phyloP scores from a whole-genome alignment of 129 eudicot genomes.

The Scalesia atractyloides region DNA sequence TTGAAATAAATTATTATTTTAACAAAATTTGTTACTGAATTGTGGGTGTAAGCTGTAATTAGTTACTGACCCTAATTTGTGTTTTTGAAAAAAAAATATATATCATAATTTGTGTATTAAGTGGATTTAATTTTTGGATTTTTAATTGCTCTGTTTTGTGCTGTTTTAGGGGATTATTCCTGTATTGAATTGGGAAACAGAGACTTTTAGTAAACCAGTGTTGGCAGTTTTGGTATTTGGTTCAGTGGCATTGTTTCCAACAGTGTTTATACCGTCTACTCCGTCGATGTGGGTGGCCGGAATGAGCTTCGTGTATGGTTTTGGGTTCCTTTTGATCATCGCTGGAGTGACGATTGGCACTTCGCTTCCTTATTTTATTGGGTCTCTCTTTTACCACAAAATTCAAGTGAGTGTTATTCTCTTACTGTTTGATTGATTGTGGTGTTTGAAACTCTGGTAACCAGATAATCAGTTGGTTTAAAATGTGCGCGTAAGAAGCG shows the following conservation, averaged over 20 bases:
- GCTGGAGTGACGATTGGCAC: slow-evolving; percentile 64
- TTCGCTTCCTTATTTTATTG: slow-evolving; percentile 77
- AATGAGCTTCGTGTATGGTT: slow-evolving; percentile 94
- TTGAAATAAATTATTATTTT: not conserved
- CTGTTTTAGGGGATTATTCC: slow-evolving; percentile 76
- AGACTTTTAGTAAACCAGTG: slow-evolving; percentile 69
- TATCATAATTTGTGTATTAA: not conserved
- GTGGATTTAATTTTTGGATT: too few species aligned
- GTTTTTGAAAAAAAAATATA: not conserved
- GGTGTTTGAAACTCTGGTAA: not conserved
- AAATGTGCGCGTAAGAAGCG: too few species aligned
- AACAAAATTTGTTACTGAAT: not conserved
- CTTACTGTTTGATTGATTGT: not conserved
- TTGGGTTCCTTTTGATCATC: slow-evolving; percentile 69
- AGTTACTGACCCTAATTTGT: slow-evolving; percentile 10
- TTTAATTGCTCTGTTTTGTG: slow-evolving; percentile 6
- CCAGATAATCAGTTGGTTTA: not conserved
- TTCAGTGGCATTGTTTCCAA: slow-evolving; percentile 78
- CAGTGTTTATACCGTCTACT: slow-evolving; percentile 71
- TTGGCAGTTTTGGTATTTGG: slow-evolving; percentile 66
- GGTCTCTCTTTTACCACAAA: slow-evolving; percentile 67
- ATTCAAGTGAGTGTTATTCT: slow-evolving; percentile 58
- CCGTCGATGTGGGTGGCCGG: slow-evolving; percentile 99
- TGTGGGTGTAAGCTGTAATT: not conserved
- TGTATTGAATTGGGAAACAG: slow-evolving; percentile 69